These are phyloP conservation scores for Malus sylvestris DNA, from an alignment of 306 rosid species.

Conservation along the genomic window DNA sequence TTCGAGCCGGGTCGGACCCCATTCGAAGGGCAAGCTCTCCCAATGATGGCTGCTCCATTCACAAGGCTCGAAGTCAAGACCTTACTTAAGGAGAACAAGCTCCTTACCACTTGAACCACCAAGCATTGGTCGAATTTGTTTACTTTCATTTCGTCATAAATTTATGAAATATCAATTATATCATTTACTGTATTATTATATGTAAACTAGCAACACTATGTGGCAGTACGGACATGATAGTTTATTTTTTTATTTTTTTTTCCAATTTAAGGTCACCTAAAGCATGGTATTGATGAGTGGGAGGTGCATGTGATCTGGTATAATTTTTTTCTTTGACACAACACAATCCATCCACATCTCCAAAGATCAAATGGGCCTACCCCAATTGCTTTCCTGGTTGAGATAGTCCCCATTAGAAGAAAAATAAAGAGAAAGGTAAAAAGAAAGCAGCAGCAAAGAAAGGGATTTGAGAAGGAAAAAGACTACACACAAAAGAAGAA, in stretches of 20 bases:
- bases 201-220: background rate
- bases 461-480: slow-evolving; percentile 4
- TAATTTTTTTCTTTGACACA: background rate
- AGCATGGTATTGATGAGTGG: slow-evolving; percentile 21
- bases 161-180: background rate
- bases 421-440: slow-evolving; percentile 1
- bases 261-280: background rate
- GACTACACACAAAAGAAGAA: background rate
- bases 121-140: background rate
- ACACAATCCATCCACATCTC: slow-evolving; percentile 13
- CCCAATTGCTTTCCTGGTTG: slow-evolving; percentile 12
- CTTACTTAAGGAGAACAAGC: too few species aligned
- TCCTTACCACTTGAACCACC: too few species aligned
- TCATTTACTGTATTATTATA: background rate
- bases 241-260: too few species aligned
- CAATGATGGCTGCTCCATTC: too few species aligned
- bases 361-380: slow-evolving; percentile 26
- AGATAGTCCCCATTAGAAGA: slow-evolving; percentile 12
- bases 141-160: background rate
- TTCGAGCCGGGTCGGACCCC: too few species aligned
- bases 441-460: slow-evolving; percentile 7
- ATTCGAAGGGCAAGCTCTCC: too few species aligned
- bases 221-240: too few species aligned
- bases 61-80: too few species aligned
- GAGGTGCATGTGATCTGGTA: slow-evolving; percentile 39